These are phyloP conservation scores for Metahyphopichia silvanorum DNA, from an alignment of 805 yeast species.

Conservation along the genomic window DNA sequence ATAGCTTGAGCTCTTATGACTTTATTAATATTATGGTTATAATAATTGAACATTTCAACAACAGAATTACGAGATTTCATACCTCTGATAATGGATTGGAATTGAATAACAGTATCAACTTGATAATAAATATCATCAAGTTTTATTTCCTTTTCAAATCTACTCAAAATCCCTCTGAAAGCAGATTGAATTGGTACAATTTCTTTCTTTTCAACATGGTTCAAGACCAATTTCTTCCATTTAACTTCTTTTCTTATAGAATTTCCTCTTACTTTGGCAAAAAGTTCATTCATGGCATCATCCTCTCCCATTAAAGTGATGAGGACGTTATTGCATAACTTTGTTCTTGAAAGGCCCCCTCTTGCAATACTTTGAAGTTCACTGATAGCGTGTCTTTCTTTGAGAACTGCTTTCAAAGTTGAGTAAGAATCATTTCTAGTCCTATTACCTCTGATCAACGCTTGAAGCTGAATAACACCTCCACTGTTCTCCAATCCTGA, in stretches of 20 bases:
- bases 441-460: slow-evolving; percentile 34
- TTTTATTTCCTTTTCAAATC: slow-evolving; percentile 54
- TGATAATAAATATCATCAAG: slow-evolving; percentile 52
- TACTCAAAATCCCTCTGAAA: slow-evolving; percentile 59
- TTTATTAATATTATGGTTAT: slow-evolving; percentile 50
- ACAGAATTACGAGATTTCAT: slow-evolving; percentile 33
- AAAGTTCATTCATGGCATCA: slow-evolving; percentile 29
- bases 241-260: slow-evolving; percentile 26
- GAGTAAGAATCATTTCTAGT: slow-evolving; percentile 23
- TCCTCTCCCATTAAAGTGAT: slow-evolving; percentile 41
- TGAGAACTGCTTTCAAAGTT: slow-evolving; percentile 5
- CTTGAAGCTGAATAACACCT: slow-evolving; percentile 31
- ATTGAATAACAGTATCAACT: slow-evolving; percentile 29
- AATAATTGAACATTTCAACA: slow-evolving; percentile 40
- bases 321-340: slow-evolving; percentile 40
- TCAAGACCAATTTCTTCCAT: slow-evolving; percentile 11
- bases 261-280: slow-evolving; percentile 45
- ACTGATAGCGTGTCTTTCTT: slow-evolving; percentile 3
- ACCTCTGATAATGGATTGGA: slow-evolving; percentile 62
- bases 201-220: slow-evolving; percentile 12
- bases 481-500: slow-evolving; percentile 11
- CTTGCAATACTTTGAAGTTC: slow-evolving; percentile 43
- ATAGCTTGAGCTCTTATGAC: slow-evolving; percentile 73
- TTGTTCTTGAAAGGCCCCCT: slow-evolving; percentile 43
- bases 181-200: slow-evolving; percentile 51